Conservation (phyloP, 176 grass and related monocot genomes). For the bread wheat (Triticum aestivum) region DNA sequence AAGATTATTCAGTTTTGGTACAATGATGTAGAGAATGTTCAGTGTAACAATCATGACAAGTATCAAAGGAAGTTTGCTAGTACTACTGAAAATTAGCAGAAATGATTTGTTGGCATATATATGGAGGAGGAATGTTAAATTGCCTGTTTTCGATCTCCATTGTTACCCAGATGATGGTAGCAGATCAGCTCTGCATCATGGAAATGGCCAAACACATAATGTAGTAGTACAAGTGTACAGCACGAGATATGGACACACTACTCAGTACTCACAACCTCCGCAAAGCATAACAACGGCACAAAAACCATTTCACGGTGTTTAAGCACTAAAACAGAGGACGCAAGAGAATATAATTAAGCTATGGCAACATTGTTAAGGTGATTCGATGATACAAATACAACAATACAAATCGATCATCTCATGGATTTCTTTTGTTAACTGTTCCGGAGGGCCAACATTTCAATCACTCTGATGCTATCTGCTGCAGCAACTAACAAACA, state of each 20-base stretch:
- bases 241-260: background rate
- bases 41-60: background rate
- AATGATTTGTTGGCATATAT: background rate
- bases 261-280: background rate
- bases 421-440: conserved; percentile 25
- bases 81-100: background rate
- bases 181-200: background rate
- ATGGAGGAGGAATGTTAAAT: background rate
- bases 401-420: background rate
- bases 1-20: background rate
- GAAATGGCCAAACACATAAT: background rate
- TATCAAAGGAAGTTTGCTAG: background rate
- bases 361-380: conserved; percentile 1
- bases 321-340: background rate
- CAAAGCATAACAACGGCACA: background rate
- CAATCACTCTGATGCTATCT: conserved; percentile 18
- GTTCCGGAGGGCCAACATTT: background rate
- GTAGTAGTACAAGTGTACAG: background rate
- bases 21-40: background rate
- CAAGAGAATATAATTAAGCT: conserved; percentile 11
- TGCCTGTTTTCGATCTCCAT: background rate
- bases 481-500: conserved; percentile 8
- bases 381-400: background rate
- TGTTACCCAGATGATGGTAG: background rate
- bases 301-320: background rate